These are phyloP conservation scores for Trametes cinnabarina DNA, from an alignment of 768 basidiomycete species.

Conservation along the genomic window DNA sequence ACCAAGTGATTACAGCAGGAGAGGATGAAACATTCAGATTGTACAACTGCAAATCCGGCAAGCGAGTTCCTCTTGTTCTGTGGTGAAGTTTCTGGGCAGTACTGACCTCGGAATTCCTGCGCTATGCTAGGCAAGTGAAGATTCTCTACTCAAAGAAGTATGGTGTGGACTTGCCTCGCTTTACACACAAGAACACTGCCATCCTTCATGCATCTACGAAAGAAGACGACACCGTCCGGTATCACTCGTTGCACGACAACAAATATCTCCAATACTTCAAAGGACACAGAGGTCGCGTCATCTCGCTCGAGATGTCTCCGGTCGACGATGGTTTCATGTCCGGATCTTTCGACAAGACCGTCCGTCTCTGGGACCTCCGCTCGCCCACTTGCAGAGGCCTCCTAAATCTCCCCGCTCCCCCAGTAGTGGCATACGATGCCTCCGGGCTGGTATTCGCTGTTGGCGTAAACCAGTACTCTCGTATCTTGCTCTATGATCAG, in stretches of 20 bases:
- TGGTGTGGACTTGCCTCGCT: constrained; percentile 90
- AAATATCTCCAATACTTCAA: constrained; percentile 94
- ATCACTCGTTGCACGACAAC: constrained; percentile 95
- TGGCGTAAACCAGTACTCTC: constrained; percentile 76
- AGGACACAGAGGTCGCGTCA: constrained; percentile 87
- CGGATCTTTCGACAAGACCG: constrained; percentile 89
- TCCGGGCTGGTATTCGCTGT: constrained; percentile 85
- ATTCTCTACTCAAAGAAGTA: constrained; percentile 93
- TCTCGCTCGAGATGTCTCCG: constrained; percentile 89
- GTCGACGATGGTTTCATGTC: constrained; percentile 96
- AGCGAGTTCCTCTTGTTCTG: constrained; percentile 59
- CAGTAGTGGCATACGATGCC: constrained; percentile 82
- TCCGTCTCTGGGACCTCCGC: constrained; percentile 94
- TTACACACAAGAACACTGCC: constrained; percentile 86
- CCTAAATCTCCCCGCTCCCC: constrained; percentile 68
- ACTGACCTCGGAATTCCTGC: constrained; percentile 22
- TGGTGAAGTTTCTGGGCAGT: constrained; percentile 20
- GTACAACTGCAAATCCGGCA: constrained; percentile 88
- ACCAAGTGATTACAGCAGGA: constrained; percentile 78
- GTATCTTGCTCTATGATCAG: constrained; percentile 83
- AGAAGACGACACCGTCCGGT: constrained; percentile 91
- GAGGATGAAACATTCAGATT: constrained; percentile 92
- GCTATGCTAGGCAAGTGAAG: constrained; percentile 58
- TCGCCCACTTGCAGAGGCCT: constrained; percentile 74
- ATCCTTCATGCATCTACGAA: constrained; percentile 93